Evolutionary conservation across 371 early-diverging fungal genomes (phyloP).

Genomic region (Mortierella sp.): DNA sequence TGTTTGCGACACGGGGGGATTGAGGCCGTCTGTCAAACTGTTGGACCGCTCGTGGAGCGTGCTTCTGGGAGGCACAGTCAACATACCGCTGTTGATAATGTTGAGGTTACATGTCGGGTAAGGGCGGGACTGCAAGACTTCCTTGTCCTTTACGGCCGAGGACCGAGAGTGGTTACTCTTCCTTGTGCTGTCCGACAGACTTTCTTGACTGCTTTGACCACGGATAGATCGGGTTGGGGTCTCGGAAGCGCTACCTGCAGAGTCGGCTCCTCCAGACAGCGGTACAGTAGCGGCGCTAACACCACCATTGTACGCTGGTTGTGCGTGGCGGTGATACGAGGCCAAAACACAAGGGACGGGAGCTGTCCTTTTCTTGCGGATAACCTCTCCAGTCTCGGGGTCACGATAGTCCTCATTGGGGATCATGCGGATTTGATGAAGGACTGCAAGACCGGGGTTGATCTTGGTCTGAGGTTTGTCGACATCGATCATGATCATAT

Average conservation of each 20-base stretch:
- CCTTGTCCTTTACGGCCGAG: not conserved
- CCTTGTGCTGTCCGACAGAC: constrained; percentile 29
- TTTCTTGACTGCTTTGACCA: constrained; percentile 24
- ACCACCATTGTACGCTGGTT: not conserved
- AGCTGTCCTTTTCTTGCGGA: not conserved
- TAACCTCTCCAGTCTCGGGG: not conserved
- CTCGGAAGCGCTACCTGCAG: constrained; percentile 28
- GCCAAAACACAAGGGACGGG: constrained; percentile 46
- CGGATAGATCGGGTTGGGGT: constrained; percentile 14
- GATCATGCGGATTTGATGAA: constrained; percentile 44
- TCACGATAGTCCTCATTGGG: not conserved
- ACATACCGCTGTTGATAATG: constrained; percentile 53
- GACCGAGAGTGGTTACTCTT: constrained; percentile 4
- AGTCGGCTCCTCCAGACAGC: constrained; percentile 29
- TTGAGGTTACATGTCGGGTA: constrained; percentile 37
- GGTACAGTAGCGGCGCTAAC: constrained; percentile 41
- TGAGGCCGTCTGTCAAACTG: constrained; percentile 10
- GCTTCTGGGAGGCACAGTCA: constrained; percentile 32
- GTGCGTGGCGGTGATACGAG: constrained; percentile 48
- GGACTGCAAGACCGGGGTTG: constrained; percentile 43
- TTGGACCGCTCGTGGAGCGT: constrained; percentile 12
- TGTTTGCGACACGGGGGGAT: not conserved
- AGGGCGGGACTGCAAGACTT: not conserved
- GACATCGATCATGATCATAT: constrained; percentile 54
- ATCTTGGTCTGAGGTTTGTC: constrained; percentile 45